Evolutionary conservation across 768 basidiomycete genomes (phyloP).

Genomic region (Mycena floridula): DNA sequence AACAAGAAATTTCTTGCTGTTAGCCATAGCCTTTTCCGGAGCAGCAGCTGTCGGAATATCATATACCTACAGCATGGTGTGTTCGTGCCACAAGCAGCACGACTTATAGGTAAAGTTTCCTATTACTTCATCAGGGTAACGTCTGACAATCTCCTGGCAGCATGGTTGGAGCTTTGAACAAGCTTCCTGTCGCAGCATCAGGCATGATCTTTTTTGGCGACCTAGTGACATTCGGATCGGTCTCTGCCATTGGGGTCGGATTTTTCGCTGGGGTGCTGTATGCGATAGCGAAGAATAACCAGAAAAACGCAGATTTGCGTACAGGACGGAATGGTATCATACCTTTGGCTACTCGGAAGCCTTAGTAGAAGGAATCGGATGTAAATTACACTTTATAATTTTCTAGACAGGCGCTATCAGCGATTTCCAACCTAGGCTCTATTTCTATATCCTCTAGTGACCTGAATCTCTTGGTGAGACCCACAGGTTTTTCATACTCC

Average conservation of each 20-base stretch:
- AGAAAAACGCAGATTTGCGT: conserved; percentile 69
- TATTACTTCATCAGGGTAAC: conserved; percentile 4
- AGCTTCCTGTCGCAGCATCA: conserved; percentile 96
- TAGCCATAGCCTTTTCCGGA: conserved; percentile 93
- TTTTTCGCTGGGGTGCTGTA: conserved; percentile 92
- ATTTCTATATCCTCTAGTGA: no score
- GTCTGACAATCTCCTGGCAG: conserved; percentile 26
- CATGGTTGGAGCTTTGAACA: conserved; percentile 97
- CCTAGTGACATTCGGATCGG: conserved; percentile 73
- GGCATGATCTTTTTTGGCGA: conserved; percentile 98
- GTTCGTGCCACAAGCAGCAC: conserved; percentile 93
- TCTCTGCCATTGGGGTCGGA: conserved; percentile 81
- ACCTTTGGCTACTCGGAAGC: conserved; percentile 54
- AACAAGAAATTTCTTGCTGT: conserved; percentile 71
- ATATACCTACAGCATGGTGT: conserved; percentile 98
- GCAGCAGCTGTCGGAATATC: conserved; percentile 97
- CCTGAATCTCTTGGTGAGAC: no score
- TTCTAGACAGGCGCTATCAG: no score
- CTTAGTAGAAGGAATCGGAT: conserved; percentile 12
- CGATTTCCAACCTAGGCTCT: no score
- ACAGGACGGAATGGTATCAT: conserved; percentile 47
- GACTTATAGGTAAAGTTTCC: conserved; percentile 78
- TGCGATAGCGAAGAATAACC: conserved; percentile 91
- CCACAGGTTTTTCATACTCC: no score
- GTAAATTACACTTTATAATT: neutral